Base-by-base conservation (phyloP, 2,329 filamentous ascomycete species). In the Colletotrichum echinochloae region DNA sequence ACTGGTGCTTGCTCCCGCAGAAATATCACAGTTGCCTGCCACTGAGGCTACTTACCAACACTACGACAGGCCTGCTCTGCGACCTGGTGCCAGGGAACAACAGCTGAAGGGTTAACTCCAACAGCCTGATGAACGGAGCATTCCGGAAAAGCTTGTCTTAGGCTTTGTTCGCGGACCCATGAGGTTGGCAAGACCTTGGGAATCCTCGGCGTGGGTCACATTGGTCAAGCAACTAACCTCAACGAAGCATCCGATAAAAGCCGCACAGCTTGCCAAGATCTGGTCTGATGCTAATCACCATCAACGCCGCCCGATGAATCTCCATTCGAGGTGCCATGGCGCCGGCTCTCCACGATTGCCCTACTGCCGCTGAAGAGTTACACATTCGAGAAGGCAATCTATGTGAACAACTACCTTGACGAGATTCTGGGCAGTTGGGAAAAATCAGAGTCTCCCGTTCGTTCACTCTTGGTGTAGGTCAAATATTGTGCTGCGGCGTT, bases 401-500 rank as follows among this genome's bases (percentile, higher is more conserved):
- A 81, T 84, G 72, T 6, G 88, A 92, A 73, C 86, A 88, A 2
- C 87, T 89, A 85, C 79, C 92, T 89, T 0, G 79, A 84, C 12
- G 90, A 92, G 82, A 84, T 79, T 33, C 65, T 9, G 30, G 49
- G 64, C 74, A 77, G 64, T 78, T 78, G 77, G 77, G 75, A 78
- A 16, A 41, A 41, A 41, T 20, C 39, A 41, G 39, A 5, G 14
- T 3, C 37, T 16, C n/a, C n/a, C n/a, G n/a, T n/a, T n/a, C 37
- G 37, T 39, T 39, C 14, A 14, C 14, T 39, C n/a, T 30, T 35
- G 57, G 57, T n/a, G 57, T 16, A 35, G 14, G 5, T 20, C 18
- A n/a, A 20, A n/a, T 41, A 8, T 20, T 20, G 3, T 4, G 11
- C n/a, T 12, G 44, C 30, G 57, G 41, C 2, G 48, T 30, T 66